Percentiles rank a stretch among this genome's conserved stretches.
These are phyloP conservation scores for cucumber (Cucumis sativus) DNA, from an alignment of 306 rosid species.

Conservation along the genomic window Cucumber_9930_V3 NC_026659.2:25793501-25794000, in stretches of 20 bases:
- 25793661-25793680: slow-evolving; percentile 39
- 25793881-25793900: neutral
- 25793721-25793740: slow-evolving; percentile 14
- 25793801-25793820: neutral
- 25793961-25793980: neutral
- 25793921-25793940: neutral
- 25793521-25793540: slow-evolving; percentile 95
- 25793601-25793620: slow-evolving; percentile 83
- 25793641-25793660: slow-evolving; percentile 91
- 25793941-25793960: neutral
- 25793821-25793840: neutral
- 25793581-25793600: slow-evolving; percentile 88
- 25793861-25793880: neutral
- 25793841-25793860: neutral
- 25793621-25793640: slow-evolving; percentile 85
- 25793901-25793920: neutral
- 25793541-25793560: slow-evolving; percentile 81
- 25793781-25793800: neutral
- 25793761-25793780: neutral
- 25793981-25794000: neutral
- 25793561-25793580: slow-evolving; percentile 87
- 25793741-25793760: slow-evolving; percentile 6
- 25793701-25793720: slow-evolving; percentile 76
- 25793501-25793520: slow-evolving; percentile 93
- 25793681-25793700: slow-evolving; percentile 59